These are phyloP conservation scores for Giardia duodenalis DNA, from an alignment of 208 protist genomes.

Conservation along the genomic window DNA sequence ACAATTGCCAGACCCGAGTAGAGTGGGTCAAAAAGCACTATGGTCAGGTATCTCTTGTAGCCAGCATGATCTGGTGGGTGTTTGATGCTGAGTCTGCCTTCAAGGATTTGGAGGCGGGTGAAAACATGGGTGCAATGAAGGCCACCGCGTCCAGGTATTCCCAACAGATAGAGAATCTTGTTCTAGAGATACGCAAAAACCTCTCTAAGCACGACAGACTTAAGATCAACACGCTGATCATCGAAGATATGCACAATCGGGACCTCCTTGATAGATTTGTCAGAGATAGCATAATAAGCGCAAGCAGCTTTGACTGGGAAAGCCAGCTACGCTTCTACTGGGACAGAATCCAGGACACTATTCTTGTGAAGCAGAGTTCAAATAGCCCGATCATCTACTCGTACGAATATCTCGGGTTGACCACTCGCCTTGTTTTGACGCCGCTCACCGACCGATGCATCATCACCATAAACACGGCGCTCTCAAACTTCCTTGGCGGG, in stretches of 20 bases:
- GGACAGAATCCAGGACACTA: constrained; percentile 72
- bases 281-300: constrained; percentile 82
- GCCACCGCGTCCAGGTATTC: constrained; percentile 65
- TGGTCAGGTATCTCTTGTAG: constrained; percentile 78
- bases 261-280: constrained; percentile 93
- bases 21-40: constrained; percentile 41
- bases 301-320: constrained; percentile 93
- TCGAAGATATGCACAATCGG: constrained; percentile 94
- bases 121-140: constrained; percentile 86
- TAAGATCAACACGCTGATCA: constrained; percentile 95
- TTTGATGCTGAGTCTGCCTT: constrained; percentile 27
- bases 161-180: constrained; percentile 75
- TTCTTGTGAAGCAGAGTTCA: constrained; percentile 74
- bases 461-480: constrained; percentile 90
- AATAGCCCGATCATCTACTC: constrained; percentile 57
- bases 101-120: constrained; percentile 53
- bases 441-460: constrained; percentile 92
- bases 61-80: constrained; percentile 59
- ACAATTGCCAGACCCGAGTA: constrained; percentile 58
- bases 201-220: constrained; percentile 70
- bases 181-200: constrained; percentile 70
- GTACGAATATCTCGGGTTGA: constrained; percentile 97
- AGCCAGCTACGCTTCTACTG: constrained; percentile 94
- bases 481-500: constrained; percentile 75
- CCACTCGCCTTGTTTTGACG: constrained; percentile 91